These are phyloP conservation scores for Phialophora chinensis DNA, from an alignment of 2,329 filamentous ascomycete species.

Conservation along the genomic window DNA sequence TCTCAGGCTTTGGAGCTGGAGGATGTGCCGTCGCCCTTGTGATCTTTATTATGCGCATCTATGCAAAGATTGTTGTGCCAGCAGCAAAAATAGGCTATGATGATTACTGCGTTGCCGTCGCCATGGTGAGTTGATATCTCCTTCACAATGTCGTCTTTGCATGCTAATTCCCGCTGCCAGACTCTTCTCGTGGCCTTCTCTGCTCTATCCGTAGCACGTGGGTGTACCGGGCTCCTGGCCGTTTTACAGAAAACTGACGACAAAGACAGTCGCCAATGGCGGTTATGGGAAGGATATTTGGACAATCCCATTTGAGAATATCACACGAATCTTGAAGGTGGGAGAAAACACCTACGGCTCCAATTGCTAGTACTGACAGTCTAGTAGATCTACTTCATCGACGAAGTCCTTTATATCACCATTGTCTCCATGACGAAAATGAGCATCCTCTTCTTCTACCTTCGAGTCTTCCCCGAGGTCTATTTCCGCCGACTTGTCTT, in stretches of 20 bases:
- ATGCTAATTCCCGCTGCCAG: constrained; percentile 25
- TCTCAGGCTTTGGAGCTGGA: constrained; percentile 45
- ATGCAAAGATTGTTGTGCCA: constrained; percentile 46
- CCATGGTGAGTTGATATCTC: constrained; percentile 38
- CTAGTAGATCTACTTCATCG: constrained; percentile 43
- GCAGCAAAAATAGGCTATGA: constrained; percentile 50
- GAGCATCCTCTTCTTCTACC: constrained; percentile 49
- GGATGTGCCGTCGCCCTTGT: constrained; percentile 46
- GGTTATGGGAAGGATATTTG: constrained; percentile 56
- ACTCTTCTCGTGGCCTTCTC: constrained; percentile 39
- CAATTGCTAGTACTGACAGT: constrained; percentile 40
- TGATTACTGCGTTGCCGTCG: constrained; percentile 47
- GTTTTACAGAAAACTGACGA: too few relatives aligned
- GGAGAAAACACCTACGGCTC: constrained; percentile 34
- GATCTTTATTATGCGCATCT: constrained; percentile 46
- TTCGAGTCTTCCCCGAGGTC: constrained; percentile 51
- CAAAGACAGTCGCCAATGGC: constrained; percentile 33
- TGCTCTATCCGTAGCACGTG: constrained; percentile 41
- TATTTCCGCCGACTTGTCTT: constrained; percentile 19
- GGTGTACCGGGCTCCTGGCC: constrained; percentile 18
- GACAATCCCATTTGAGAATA: constrained; percentile 51
- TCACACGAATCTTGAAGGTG: constrained; percentile 51
- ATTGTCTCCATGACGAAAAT: constrained; percentile 50
- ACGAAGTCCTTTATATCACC: constrained; percentile 53
- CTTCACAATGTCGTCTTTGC: not conserved